Evolutionary conservation across 129 eudicot species (phyloP).

Genomic region (Cynara cardunculus): DNA sequence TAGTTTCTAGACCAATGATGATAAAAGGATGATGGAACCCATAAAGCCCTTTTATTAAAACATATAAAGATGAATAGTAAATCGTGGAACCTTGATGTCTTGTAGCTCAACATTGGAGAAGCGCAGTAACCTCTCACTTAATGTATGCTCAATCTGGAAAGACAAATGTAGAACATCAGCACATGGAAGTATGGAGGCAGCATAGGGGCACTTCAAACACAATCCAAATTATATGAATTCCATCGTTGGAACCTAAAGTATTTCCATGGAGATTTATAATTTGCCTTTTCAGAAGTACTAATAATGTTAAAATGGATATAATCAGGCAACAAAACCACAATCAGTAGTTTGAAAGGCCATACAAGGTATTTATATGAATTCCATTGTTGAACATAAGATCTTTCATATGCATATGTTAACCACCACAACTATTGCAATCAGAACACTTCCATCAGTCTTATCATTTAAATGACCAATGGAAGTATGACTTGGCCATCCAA

Average conservation of each 20-base stretch:
- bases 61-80: conserved; percentile 17
- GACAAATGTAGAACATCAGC: conserved; percentile 22
- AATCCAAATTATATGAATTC: not conserved
- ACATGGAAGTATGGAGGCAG: not conserved
- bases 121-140: conserved; percentile 60
- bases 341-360: no score
- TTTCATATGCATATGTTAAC: not conserved
- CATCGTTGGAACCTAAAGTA: not conserved
- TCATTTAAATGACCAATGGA: no score
- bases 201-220: not conserved
- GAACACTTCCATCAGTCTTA: no score
- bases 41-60: not conserved
- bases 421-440: not conserved
- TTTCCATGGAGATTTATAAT: not conserved
- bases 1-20: not conserved
- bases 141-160: conserved; percentile 61
- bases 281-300: not conserved
- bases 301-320: not conserved
- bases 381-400: not conserved
- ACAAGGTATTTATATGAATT: no score
- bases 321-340: not conserved
- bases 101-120: conserved; percentile 67
- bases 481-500: no score
- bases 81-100: conserved; percentile 70
- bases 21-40: not conserved